Conservation (phyloP, 805 yeast species). For the Jamesozyma lodderae region DNA sequence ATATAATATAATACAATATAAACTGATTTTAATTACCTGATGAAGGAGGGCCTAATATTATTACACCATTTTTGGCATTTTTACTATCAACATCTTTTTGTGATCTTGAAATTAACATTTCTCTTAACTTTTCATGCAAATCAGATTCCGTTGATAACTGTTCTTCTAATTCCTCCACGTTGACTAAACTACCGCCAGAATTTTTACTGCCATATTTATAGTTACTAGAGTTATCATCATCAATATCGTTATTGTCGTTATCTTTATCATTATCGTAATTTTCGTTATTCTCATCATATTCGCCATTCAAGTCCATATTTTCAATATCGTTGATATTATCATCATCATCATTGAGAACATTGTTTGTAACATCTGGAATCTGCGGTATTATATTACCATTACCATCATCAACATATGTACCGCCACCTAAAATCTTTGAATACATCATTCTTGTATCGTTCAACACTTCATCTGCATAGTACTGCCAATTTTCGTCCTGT, state of each 20-base stretch:
- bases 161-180: slow-evolving; percentile 16
- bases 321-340: neutral
- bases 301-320: slow-evolving; percentile 2
- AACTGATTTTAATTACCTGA: neutral
- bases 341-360: neutral
- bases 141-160: slow-evolving; percentile 25
- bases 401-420: slow-evolving; percentile 23
- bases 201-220: neutral
- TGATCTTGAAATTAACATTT: slow-evolving; percentile 20
- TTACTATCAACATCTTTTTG: slow-evolving; percentile 22
- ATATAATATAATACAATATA: neutral
- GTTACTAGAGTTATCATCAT: slow-evolving; percentile 3
- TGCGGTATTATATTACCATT: slow-evolving; percentile 19
- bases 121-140: slow-evolving; percentile 23
- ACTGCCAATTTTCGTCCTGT: slow-evolving; percentile 22
- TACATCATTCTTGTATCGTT: slow-evolving; percentile 28
- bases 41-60: slow-evolving; percentile 26
- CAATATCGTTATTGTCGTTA: neutral
- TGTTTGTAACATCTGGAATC: slow-evolving; percentile 6
- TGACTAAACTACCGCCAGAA: slow-evolving; percentile 12
- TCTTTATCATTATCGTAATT: neutral
- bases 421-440: slow-evolving; percentile 28
- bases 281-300: neutral
- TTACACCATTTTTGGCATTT: slow-evolving; percentile 27
- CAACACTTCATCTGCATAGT: slow-evolving; percentile 23